phyloP scores from a whole-genome alignment of 371 early-diverging fungal species.

The Lichtheimia corymbifera region DNA sequence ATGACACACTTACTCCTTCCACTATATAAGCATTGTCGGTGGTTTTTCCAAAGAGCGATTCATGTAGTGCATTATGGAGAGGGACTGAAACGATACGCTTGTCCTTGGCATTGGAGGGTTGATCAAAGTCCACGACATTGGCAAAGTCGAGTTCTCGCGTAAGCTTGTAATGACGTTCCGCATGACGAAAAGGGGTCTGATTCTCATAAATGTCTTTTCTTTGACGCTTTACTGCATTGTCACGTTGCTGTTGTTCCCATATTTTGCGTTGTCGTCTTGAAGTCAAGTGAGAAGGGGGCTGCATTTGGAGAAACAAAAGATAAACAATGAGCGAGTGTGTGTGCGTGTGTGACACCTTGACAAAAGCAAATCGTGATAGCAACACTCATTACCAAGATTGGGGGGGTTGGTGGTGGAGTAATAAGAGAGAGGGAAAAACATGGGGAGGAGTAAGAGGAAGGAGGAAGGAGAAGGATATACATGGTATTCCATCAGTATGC shows the following conservation, averaged over 20 bases:
- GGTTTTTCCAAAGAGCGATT: background rate
- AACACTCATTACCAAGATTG: too few species aligned
- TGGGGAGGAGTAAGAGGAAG: background rate
- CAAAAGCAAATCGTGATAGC: too few species aligned
- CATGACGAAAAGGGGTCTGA: constrained; percentile 78
- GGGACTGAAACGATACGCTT: background rate
- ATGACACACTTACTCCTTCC: constrained; percentile 6
- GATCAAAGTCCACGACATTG: constrained; percentile 57
- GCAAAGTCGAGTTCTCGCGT: constrained; percentile 58
- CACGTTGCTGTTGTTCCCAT: constrained; percentile 30
- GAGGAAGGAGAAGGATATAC: background rate
- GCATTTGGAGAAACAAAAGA: background rate
- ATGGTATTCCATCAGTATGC: background rate
- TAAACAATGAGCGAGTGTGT: too few species aligned
- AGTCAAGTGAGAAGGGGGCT: constrained; percentile 1
- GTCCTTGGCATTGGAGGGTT: constrained; percentile 20
- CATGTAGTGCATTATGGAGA: background rate
- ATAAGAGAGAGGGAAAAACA: too few species aligned
- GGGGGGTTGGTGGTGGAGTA: too few species aligned
- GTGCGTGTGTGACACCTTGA: too few species aligned
- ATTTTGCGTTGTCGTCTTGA: constrained; percentile 51
- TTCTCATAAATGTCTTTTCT: constrained; percentile 40
- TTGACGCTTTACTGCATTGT: constrained; percentile 25
- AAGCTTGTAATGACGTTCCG: constrained; percentile 74
- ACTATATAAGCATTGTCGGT: background rate